Percentiles rank a stretch among this genome's conserved stretches.
These are phyloP conservation scores for thale cress (Arabidopsis thaliana) DNA, from an alignment of 345 rosid species.

Conservation along the genomic window DNA sequence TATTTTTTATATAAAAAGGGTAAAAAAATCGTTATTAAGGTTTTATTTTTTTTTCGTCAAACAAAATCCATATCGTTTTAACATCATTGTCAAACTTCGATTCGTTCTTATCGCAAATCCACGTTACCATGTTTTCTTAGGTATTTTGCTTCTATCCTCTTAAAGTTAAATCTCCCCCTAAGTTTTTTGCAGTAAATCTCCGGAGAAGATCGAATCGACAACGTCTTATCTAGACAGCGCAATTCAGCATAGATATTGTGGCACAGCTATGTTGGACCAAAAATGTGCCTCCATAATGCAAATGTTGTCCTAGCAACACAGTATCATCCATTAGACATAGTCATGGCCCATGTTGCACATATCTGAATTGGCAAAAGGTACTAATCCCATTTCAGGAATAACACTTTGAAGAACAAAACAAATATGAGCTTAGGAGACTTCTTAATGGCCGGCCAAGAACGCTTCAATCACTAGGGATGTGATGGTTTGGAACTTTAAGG, in stretches of 20 bases:
- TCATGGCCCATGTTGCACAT: not conserved
- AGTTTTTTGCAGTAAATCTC: not conserved
- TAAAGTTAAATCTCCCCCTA: not conserved
- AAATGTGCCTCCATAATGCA: conserved; percentile 8
- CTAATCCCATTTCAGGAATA: not conserved
- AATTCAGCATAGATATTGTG: not conserved
- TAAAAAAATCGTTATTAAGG: no score
- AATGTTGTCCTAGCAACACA: not conserved
- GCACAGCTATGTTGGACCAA: conserved; percentile 2
- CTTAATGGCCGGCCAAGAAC: not conserved
- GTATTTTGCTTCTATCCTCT: not conserved
- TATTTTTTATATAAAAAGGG: no score
- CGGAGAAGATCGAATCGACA: not conserved
- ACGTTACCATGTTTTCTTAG: not conserved
- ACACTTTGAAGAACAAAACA: not conserved
- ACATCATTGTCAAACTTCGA: no score
- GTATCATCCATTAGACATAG: not conserved
- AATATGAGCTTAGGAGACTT: not conserved
- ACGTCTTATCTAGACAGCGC: not conserved
- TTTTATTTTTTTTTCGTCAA: no score
- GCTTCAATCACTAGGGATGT: not conserved
- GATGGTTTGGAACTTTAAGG: not conserved
- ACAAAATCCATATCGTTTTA: no score
- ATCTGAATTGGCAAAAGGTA: not conserved
- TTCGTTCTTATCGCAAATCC: not conserved